Evolutionary conservation across 2,329 filamentous ascomycete species (phyloP).

Genomic region (Ophiostoma ulmi): DNA sequence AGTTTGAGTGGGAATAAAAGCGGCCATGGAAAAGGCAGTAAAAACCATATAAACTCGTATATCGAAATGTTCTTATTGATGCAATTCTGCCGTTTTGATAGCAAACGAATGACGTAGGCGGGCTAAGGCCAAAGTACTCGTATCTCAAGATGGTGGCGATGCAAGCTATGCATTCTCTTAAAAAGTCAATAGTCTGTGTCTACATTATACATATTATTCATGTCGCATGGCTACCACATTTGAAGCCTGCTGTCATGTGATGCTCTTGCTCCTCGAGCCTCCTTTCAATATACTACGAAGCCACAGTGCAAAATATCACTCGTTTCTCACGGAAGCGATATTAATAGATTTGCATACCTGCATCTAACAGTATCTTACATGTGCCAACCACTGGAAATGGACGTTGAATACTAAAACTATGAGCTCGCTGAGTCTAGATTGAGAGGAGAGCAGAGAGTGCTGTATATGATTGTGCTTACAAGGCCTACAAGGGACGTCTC

Average conservation of each 20-base stretch:
- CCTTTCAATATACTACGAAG: neutral
- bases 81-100: neutral
- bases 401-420: neutral
- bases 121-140: too few species aligned
- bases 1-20: neutral
- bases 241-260: neutral
- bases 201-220: neutral
- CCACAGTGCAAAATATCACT: neutral
- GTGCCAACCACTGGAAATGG: neutral
- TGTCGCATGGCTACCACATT: neutral
- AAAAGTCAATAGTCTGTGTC: neutral
- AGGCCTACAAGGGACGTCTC: neutral
- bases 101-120: neutral
- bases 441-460: neutral
- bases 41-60: neutral
- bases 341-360: neutral
- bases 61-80: too few species aligned
- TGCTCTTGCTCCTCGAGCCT: neutral
- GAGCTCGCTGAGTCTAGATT: neutral
- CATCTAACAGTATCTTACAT: neutral
- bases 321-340: neutral
- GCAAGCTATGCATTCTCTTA: neutral
- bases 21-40: neutral
- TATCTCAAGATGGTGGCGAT: neutral
- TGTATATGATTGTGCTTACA: neutral